phyloP scores from a whole-genome alignment of 2,329 filamentous ascomycete genomes.

The Fusarium illudens region DNA sequence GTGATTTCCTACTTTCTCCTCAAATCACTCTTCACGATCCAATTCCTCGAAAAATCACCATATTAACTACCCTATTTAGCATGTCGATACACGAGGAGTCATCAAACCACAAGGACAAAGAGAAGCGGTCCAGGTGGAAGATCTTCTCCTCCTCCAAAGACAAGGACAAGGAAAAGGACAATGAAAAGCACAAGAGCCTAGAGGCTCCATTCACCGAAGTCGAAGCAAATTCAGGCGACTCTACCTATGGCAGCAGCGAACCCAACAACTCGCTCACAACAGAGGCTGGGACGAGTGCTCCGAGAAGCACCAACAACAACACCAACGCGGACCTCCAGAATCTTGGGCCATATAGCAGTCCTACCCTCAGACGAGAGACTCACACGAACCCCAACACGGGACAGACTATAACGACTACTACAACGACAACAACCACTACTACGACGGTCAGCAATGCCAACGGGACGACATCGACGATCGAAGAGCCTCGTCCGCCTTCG shows the following conservation, averaged over 20 bases:
- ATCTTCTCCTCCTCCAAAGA: constrained; percentile 38
- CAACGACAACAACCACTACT: constrained; percentile 43
- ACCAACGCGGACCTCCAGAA: constrained; percentile 8
- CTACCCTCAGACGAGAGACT: constrained; percentile 25
- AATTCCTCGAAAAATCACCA: too few species aligned
- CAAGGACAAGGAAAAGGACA: constrained; percentile 25
- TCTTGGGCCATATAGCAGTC: constrained; percentile 6
- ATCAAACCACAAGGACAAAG: constrained; percentile 23
- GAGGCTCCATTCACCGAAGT: not conserved
- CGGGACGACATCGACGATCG: constrained; percentile 32
- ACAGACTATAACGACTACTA: constrained; percentile 37
- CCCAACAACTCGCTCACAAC: constrained; percentile 38
- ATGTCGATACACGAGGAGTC: constrained; percentile 24
- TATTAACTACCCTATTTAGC: too few species aligned
- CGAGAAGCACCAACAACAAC: constrained; percentile 13
- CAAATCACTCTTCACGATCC: too few species aligned
- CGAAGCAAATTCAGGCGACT: constrained; percentile 24
- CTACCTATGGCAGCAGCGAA: constrained; percentile 38
- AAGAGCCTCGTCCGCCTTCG: constrained; percentile 25
- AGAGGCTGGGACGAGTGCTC: constrained; percentile 18
- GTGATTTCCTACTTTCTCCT: too few species aligned
- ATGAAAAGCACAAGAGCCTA: constrained; percentile 24
- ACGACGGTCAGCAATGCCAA: constrained; percentile 37
- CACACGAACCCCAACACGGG: constrained; percentile 36
- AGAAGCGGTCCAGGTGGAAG: constrained; percentile 40